A percentile compares a stretch with the other conserved stretches of the same genome.
Evolutionary conservation across 1,284 basidiomycete genomes (phyloP).

Genomic region (Neonothopanus nambi): DNA sequence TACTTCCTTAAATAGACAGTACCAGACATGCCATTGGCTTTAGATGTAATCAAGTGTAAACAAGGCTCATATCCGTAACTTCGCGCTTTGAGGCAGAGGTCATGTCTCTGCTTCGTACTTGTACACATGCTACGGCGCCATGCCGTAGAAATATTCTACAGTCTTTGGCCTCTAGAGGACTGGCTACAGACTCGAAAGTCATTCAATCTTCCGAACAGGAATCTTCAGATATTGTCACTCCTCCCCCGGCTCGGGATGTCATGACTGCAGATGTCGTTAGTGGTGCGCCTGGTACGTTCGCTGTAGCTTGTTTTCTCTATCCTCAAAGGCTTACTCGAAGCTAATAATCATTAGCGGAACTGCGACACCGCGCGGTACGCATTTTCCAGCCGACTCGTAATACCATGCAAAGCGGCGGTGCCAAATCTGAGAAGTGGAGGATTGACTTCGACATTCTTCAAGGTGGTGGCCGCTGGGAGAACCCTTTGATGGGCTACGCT

Average conservation of each 20-base stretch:
- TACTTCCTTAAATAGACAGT: too few species aligned
- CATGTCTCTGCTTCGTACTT: conserved; percentile 37
- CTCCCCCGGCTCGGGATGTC: conserved; percentile 54
- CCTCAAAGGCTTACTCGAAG: neutral
- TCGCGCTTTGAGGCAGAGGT: neutral
- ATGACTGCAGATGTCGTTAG: conserved; percentile 76
- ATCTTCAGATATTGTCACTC: conserved; percentile 33
- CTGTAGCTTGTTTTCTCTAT: too few species aligned
- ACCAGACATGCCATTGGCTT: too few species aligned
- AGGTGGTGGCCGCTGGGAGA: conserved; percentile 94
- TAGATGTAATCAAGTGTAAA: too few species aligned
- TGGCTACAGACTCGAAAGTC: conserved; percentile 27
- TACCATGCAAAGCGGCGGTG: conserved; percentile 92
- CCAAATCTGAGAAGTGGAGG: conserved; percentile 88
- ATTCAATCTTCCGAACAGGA: conserved; percentile 20
- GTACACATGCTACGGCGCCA: conserved; percentile 24
- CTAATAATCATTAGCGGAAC: conserved; percentile 56
- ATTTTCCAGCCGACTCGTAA: conserved; percentile 94
- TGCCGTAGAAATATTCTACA: conserved; percentile 18
- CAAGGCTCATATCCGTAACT: too few species aligned
- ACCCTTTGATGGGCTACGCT: conserved; percentile 98
- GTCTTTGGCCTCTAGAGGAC: conserved; percentile 7
- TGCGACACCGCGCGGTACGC: conserved; percentile 85
- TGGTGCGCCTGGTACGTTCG: conserved; percentile 70
- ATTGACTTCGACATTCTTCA: conserved; percentile 93